These are phyloP conservation scores for Starmerella potacharoeniae DNA, from an alignment of 805 yeast species.

Conservation along the genomic window DNA sequence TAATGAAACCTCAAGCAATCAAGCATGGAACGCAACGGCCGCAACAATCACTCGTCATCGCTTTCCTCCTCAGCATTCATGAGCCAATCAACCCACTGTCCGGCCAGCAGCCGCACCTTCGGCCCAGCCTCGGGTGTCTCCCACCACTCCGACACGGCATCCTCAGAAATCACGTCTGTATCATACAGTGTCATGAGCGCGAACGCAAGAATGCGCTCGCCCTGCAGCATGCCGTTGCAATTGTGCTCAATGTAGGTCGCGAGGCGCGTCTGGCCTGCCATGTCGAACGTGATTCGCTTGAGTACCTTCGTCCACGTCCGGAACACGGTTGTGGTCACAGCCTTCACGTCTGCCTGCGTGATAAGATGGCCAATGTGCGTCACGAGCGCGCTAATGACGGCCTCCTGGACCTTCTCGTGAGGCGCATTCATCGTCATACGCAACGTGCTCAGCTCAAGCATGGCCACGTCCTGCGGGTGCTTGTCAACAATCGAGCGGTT, in stretches of 20 bases:
- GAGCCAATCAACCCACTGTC: constrained; percentile 78
- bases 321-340: constrained; percentile 67
- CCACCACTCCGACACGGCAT: constrained; percentile 77
- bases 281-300: constrained; percentile 73
- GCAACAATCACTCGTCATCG: constrained; percentile 31
- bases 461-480: constrained; percentile 87
- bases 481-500: constrained; percentile 84
- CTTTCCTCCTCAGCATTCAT: constrained; percentile 62
- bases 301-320: constrained; percentile 72
- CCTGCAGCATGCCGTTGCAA: constrained; percentile 32
- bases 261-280: constrained; percentile 66
- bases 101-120: constrained; percentile 45
- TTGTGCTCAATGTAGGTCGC: constrained; percentile 37
- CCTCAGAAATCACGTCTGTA: constrained; percentile 72
- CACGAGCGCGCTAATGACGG: constrained; percentile 64
- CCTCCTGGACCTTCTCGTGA: constrained; percentile 80
- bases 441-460: constrained; percentile 82
- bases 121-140: constrained; percentile 35
- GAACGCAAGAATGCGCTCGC: constrained; percentile 38
- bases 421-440: constrained; percentile 97
- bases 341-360: constrained; percentile 62
- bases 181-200: constrained; percentile 62
- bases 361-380: constrained; percentile 61
- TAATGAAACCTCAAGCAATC: no score
- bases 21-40: no score